Conservation (phyloP, 306 rosid species). For the Corylus heterophylla region DNA sequence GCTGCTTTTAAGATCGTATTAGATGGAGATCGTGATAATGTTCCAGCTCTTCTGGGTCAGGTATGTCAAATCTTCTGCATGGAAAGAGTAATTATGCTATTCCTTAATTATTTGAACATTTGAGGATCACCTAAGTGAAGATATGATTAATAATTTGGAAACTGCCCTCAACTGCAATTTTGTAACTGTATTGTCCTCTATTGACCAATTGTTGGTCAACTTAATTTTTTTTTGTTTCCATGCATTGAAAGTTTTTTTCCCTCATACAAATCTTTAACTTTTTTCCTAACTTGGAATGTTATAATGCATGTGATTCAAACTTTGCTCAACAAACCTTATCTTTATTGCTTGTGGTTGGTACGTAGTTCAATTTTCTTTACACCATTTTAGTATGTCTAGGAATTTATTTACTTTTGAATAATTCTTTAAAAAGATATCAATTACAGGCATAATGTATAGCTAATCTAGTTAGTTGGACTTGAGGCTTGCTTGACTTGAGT, state of each 20-base stretch:
- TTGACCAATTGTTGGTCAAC: neutral
- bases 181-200: neutral
- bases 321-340: neutral
- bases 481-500: neutral
- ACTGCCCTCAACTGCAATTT: neutral
- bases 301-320: neutral
- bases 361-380: neutral
- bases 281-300: neutral
- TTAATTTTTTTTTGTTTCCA: neutral
- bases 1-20: conserved; percentile 94
- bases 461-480: neutral
- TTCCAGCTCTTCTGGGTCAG: conserved; percentile 97
- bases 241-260: neutral
- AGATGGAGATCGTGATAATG: conserved; percentile 90
- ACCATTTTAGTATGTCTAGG: neutral
- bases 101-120: neutral
- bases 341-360: neutral
- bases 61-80: conserved; percentile 38
- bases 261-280: neutral
- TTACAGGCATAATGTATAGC: neutral
- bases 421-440: neutral
- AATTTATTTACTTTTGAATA: neutral
- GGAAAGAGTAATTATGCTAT: conserved; percentile 6
- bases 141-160: neutral
- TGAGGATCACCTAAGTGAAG: neutral